phyloP scores from a whole-genome alignment of 2,329 filamentous ascomycete genomes.

The Xylaria sp. region DNA sequence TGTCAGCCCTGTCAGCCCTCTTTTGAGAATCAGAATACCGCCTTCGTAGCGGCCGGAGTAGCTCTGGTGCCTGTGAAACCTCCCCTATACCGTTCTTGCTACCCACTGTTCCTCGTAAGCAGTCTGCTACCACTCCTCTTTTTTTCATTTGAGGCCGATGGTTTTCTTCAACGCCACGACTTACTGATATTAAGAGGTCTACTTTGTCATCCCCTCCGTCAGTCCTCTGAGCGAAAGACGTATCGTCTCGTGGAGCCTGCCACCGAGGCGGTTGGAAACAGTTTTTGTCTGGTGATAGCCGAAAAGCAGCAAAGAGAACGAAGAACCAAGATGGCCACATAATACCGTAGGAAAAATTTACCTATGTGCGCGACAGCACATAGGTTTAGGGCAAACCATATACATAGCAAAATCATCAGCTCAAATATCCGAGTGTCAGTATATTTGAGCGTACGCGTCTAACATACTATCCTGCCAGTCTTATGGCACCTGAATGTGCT shows the following conservation, averaged over 20 bases:
- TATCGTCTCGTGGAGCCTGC: background rate
- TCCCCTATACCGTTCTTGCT: conserved; percentile 9
- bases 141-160: background rate
- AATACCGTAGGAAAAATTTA: background rate
- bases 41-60: conserved; percentile 14
- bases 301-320: background rate
- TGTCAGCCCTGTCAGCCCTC: conserved; percentile 17
- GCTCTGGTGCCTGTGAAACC: conserved; percentile 3
- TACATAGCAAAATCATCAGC: conserved; percentile 10
- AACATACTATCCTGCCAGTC: conserved; percentile 2
- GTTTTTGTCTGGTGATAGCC: background rate
- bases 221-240: background rate
- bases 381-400: background rate
- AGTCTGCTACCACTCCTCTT: background rate
- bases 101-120: conserved; percentile 30
- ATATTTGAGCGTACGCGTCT: conserved; percentile 3
- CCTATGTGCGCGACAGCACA: conserved; percentile 3
- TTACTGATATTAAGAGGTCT: conserved; percentile 18
- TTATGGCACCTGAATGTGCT: conserved; percentile 5
- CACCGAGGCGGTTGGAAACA: background rate
- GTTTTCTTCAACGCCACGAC: conserved; percentile 1
- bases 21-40: conserved; percentile 31
- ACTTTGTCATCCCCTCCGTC: background rate
- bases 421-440: background rate
- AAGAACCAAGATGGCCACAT: conserved; percentile 7